Base-by-base conservation (phyloP, 208 protist genomes). In the Trypanosoma brucei region DNA sequence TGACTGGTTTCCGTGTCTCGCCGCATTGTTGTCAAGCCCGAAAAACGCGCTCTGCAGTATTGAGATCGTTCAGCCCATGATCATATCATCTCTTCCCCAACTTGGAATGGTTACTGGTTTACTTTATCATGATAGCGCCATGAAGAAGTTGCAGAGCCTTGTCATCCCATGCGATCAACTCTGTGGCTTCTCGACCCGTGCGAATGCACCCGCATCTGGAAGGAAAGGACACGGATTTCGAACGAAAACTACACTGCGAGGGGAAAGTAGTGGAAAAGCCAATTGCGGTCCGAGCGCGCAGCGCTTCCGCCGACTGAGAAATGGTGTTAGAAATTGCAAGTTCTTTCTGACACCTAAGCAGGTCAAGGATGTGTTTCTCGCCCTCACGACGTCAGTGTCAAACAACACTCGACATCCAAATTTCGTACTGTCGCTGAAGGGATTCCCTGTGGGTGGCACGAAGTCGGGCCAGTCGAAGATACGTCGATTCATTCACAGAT, bases 1-100 rank as follows among this genome's bases (percentile, higher is more conserved):
- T 8, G 85, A 91, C 61, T 94, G 88, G 84, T 71, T 91, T n/a
- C 69, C 79, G 2, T 65, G 83, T 61, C 58, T 88, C 52, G 65
- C 66, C 14, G 83, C 75, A 30, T 59, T 90, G 31, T 78, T 76
- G 71, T 84, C 78, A 42, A 76, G 70, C 3, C 81, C 81, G 34
- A 51, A 14, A 14, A 81, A 82, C 60, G 55, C 66, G n/a, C 64
- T 88, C 5, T 68, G 69, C 38, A 36, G 44, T 1, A 70, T 93
- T 13, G 65, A 78, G 49, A 63, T 93, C 5, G 66, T 70, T 2
- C 66, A 55, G 31, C 55, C 66, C 37, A 57, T 90, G 33, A 76
- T 60, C 31, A 74, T 76, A 49, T 46, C 72, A 57, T 75, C 83
- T 54, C 66, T 90, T n/a, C 86, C 86, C 30, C 70, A 77, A 30